Evolutionary conservation across 495 filamentous ascomycete species (phyloP).

Genomic region (Aeminium ludgeri): DNA sequence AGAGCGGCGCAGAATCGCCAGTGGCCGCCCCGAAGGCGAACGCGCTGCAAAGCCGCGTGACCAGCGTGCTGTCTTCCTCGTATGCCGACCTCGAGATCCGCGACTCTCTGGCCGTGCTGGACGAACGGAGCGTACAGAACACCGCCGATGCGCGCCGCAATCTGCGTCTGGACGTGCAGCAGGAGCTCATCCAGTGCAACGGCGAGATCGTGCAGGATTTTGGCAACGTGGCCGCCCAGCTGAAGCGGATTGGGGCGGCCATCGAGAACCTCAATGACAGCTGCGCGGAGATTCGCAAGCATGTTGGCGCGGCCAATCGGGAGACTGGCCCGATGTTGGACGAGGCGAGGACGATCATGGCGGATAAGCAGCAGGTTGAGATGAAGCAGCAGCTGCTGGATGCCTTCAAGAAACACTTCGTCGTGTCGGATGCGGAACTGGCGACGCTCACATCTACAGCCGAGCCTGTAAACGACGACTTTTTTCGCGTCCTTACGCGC

Average conservation of each 20-base stretch:
- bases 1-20: too few species aligned
- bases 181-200: slow-evolving; percentile 87
- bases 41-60: slow-evolving; percentile 57
- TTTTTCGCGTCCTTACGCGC: slow-evolving; percentile 63
- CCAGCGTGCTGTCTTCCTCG: slow-evolving; percentile 72
- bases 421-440: slow-evolving; percentile 64
- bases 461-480: slow-evolving; percentile 69
- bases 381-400: slow-evolving; percentile 72
- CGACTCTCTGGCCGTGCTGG: slow-evolving; percentile 63
- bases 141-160: slow-evolving; percentile 63
- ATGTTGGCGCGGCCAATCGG: slow-evolving; percentile 54
- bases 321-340: slow-evolving; percentile 63
- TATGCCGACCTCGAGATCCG: slow-evolving; percentile 87
- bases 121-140: slow-evolving; percentile 54
- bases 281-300: slow-evolving; percentile 63
- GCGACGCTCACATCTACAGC: slow-evolving; percentile 53
- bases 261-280: slow-evolving; percentile 62
- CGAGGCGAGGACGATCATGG: slow-evolving; percentile 59
- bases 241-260: slow-evolving; percentile 66
- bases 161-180: slow-evolving; percentile 70
- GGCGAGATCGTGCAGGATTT: slow-evolving; percentile 82
- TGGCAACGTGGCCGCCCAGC: slow-evolving; percentile 82
- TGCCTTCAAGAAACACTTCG: slow-evolving; percentile 70
- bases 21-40: slow-evolving; percentile 3
- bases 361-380: slow-evolving; percentile 59